A percentile compares a stretch with the other conserved stretches of the same genome.
Conservation (phyloP, 305 asterid genomes). For the Fraxinus angustifolia region DNA sequence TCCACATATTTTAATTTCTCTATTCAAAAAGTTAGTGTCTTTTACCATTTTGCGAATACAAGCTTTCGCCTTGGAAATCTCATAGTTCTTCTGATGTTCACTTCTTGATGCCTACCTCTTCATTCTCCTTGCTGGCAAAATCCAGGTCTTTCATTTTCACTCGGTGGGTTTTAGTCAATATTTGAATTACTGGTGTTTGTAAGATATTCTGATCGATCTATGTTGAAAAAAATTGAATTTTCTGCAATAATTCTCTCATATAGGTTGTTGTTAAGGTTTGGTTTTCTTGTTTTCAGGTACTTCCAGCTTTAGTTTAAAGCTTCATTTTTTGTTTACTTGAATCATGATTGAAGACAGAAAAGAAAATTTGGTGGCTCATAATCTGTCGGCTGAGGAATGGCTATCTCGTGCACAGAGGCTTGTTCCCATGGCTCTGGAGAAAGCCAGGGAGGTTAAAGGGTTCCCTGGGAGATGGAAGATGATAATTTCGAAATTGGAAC, state of each 20-base stretch:
- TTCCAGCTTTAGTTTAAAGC: conserved; percentile 28
- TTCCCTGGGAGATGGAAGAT: conserved; percentile 79
- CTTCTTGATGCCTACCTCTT: conserved; percentile 10
- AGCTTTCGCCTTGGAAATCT: conserved; percentile 35
- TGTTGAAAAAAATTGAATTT: not conserved
- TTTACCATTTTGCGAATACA: conserved; percentile 34
- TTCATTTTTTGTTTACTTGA: conserved; percentile 20
- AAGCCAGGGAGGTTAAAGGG: conserved; percentile 65
- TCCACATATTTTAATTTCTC: conserved; percentile 40
- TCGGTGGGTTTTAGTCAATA: not conserved
- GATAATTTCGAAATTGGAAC: conserved; percentile 61
- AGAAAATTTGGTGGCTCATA: conserved; percentile 26
- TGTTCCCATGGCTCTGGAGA: conserved; percentile 62
- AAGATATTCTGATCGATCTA: not conserved
- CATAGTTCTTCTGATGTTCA: conserved; percentile 14
- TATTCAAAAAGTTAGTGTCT: conserved; percentile 12
- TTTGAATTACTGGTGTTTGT: conserved; percentile 2
- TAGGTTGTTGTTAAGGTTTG: conserved; percentile 12
- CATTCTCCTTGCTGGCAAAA: not conserved
- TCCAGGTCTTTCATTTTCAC: not conserved
- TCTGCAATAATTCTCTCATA: not conserved
- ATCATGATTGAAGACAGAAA: conserved; percentile 60
- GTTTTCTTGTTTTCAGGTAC: conserved; percentile 31
- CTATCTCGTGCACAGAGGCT: conserved; percentile 63
- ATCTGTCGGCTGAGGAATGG: conserved; percentile 69